Evolutionary conservation across 768 basidiomycete species (phyloP).

Genomic region (Trichaptum fuscoviolaceum): DNA sequence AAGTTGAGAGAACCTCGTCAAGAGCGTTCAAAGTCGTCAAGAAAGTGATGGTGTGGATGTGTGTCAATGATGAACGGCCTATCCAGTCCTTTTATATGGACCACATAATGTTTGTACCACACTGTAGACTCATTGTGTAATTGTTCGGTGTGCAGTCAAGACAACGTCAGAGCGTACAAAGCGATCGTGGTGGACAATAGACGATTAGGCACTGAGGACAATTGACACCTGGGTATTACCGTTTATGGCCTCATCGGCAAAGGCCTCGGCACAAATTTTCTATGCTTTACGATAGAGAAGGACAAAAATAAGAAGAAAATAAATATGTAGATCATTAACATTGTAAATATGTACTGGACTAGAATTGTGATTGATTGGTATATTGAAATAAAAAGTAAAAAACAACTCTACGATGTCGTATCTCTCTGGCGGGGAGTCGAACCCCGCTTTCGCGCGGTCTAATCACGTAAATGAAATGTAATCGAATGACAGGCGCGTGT

Average conservation of each 20-base stretch:
- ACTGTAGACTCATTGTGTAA: neutral
- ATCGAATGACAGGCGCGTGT: too few species aligned
- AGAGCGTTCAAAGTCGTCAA: neutral
- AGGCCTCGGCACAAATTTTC: too few species aligned
- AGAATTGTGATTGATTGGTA: too few species aligned
- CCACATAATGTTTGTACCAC: neutral
- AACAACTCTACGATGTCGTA: too few species aligned
- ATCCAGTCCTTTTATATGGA: neutral
- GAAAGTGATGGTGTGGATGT: neutral
- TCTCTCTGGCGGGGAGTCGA: conserved; percentile 27
- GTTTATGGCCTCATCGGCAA: too few species aligned
- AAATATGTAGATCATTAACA: too few species aligned
- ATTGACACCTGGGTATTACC: too few species aligned
- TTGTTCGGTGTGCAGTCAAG: neutral
- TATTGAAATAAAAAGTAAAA: too few species aligned
- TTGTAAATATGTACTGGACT: too few species aligned
- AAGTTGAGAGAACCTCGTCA: neutral
- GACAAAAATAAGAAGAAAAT: too few species aligned
- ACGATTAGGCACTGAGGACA: neutral
- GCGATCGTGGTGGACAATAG: neutral
- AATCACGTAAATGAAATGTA: too few species aligned
- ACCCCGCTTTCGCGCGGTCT: conserved; percentile 29
- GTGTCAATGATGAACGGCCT: neutral
- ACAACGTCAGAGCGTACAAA: neutral
- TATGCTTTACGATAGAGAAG: too few species aligned